Percentiles rank a stretch among this genome's conserved stretches.
phyloP scores from a whole-genome alignment of 2,329 filamentous ascomycete genomes.

The Diplodia sapinea region DNA sequence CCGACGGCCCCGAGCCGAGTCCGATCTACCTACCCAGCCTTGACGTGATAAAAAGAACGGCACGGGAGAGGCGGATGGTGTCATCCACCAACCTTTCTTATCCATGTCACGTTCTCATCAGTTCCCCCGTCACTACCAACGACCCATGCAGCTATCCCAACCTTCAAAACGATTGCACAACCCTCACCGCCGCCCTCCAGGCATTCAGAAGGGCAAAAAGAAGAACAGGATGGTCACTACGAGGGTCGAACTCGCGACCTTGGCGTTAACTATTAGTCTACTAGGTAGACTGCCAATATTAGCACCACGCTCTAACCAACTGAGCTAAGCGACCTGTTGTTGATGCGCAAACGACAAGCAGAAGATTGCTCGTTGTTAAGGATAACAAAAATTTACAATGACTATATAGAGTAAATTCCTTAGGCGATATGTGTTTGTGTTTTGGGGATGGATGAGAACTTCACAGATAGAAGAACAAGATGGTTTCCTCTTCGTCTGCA shows the following conservation, averaged over 20 bases:
- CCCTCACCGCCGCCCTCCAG: neutral
- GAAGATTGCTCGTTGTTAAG: neutral
- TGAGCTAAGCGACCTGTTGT: constrained; percentile 31
- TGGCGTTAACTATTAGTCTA: constrained; percentile 9
- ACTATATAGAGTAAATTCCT: too few species aligned
- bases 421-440: too few species aligned
- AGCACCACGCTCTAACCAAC: constrained; percentile 32
- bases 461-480: too few species aligned
- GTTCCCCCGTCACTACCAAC: neutral
- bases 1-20: constrained; percentile 2
- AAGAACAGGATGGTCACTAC: constrained; percentile 16
- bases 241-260: constrained; percentile 30
- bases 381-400: too few species aligned
- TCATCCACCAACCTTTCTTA: neutral
- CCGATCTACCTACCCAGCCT: neutral
- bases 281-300: neutral
- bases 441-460: too few species aligned
- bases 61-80: too few species aligned
- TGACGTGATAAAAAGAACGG: neutral
- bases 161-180: neutral
- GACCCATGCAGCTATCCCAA: neutral
- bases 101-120: neutral
- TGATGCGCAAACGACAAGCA: neutral
- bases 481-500: too few species aligned
- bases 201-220: neutral